Evolutionary conservation across 2,329 filamentous ascomycete genomes (phyloP).

Genomic region (Ceratocystis cubensis): DNA sequence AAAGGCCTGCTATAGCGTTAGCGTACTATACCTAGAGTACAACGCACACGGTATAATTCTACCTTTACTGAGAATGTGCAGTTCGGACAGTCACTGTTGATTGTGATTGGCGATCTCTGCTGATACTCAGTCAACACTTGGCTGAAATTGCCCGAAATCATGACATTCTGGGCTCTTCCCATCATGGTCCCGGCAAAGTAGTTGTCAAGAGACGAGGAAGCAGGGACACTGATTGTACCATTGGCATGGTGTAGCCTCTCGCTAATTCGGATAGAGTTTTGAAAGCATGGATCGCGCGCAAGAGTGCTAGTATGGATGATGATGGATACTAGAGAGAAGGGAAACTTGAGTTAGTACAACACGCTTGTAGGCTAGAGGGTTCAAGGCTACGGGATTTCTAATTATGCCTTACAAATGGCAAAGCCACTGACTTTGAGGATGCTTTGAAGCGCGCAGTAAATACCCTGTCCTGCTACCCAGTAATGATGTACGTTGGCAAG

Average conservation of each 20-base stretch:
- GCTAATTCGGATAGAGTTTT: conserved; percentile 20
- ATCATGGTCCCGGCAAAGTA: conserved; percentile 18
- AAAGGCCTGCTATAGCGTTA: conserved; percentile 11
- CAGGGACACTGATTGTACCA: conserved; percentile 16
- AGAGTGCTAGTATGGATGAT: conserved; percentile 19
- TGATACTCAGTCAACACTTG: conserved; percentile 19
- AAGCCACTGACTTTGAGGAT: conserved; percentile 18
- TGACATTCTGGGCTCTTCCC: conserved; percentile 18
- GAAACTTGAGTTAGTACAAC: not conserved
- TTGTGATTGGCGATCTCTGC: conserved; percentile 16
- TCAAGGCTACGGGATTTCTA: not conserved
- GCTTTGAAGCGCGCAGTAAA: conserved; percentile 11
- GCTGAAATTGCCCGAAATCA: conserved; percentile 20
- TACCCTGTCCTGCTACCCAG: conserved; percentile 17
- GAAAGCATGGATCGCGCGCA: conserved; percentile 18
- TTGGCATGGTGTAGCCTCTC: conserved; percentile 16
- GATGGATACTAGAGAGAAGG: conserved; percentile 12
- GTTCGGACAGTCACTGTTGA: conserved; percentile 20
- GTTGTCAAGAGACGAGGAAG: conserved; percentile 11
- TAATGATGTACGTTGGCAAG: conserved; percentile 20
- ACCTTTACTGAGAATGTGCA: conserved; percentile 19
- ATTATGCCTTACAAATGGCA: conserved; percentile 17
- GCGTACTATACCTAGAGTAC: not conserved
- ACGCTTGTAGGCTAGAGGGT: no score
- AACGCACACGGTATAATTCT: not conserved